Base-by-base conservation (phyloP, 176 grass and related monocot species). In the Triticum timopheevii region DNA sequence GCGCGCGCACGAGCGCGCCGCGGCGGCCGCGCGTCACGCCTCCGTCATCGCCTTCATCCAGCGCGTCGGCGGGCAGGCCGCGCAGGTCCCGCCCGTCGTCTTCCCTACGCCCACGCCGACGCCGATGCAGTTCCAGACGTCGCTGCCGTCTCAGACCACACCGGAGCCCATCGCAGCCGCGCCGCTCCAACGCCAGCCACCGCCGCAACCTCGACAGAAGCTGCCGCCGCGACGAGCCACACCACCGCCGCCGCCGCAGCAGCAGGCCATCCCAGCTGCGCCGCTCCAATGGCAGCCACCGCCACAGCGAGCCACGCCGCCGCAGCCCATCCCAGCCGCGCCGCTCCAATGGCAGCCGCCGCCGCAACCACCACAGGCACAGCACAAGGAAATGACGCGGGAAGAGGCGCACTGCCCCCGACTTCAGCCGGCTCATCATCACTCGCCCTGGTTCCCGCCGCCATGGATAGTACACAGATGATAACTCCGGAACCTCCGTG, bases 1-100 rank as follows among this genome's bases (percentile, higher is more conserved):
- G 86, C 86, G 95, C 8, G 83, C 90, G 0, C 95, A 98, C 74
- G 95, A 98, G 28, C 93, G 95, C 49, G 85, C 95, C 30, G 86
- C 94, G 13, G 91, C 91, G 31, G 87, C 93, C 0, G 91, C 96
- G 10, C 88, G 96, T 11, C 93, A 98, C 73, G 90, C 90, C 59
- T 85, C 93, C 38, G 84, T 96, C 61, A 87, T 98, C 24, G 88
- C 93, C 42, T 95, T 92, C 76, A 89, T 98, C 64, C 96, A 98
- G 74, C 92, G 90, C 75, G 88, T 98, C 61, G 94, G 88, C 59
- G 89, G 87, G 4, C 93, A 91, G 59, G 66, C 86, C 58, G 73
- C 86, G 9, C 91, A 79, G 19, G 68, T 63, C 7, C 77, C 89
- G n/a, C 3, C 83, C 74, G 44, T 66, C 75, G 59, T 30, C 80